Evolutionary conservation across 257 asterid species (phyloP).

Genomic region (Coffea canephora): DNA sequence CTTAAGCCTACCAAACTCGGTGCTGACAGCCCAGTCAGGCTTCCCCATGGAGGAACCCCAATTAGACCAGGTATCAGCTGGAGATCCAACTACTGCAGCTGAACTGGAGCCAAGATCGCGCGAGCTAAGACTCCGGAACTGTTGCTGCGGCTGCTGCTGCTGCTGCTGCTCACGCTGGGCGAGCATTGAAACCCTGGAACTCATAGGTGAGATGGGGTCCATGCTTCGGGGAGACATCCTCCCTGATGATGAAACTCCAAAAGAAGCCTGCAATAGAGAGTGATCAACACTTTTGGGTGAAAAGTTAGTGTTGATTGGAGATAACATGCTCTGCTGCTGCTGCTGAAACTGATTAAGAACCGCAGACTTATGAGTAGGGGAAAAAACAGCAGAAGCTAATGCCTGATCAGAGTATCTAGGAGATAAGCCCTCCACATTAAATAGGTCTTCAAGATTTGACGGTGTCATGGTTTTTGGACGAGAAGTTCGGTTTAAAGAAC

Average conservation of each 20-base stretch:
- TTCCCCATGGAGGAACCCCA: constrained; percentile 59
- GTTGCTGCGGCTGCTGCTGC: constrained; percentile 17
- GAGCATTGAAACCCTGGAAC: constrained; percentile 60
- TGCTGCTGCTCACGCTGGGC: constrained; percentile 52
- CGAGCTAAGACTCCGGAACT: constrained; percentile 70
- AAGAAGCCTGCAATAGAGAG: constrained; percentile 50
- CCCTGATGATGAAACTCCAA: constrained; percentile 54
- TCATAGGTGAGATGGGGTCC: constrained; percentile 75
- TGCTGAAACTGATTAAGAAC: constrained; percentile 69
- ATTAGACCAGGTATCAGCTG: constrained; percentile 50
- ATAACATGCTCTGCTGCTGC: constrained; percentile 67
- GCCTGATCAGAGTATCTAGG: constrained; percentile 62
- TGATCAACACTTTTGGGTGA: constrained; percentile 60
- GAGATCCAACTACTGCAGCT: constrained; percentile 45
- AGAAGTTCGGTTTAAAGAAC: constrained; percentile 49
- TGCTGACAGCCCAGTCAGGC: constrained; percentile 53
- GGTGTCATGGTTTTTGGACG: constrained; percentile 51
- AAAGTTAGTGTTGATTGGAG: constrained; percentile 62
- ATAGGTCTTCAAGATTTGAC: constrained; percentile 71
- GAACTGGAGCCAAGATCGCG: constrained; percentile 61
- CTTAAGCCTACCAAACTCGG: constrained; percentile 43
- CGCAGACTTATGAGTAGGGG: constrained; percentile 60
- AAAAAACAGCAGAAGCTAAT: constrained; percentile 46
- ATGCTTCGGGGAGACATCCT: constrained; percentile 68
- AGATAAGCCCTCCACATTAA: constrained; percentile 66